Evolutionary conservation across 192 early-diverging fungal genomes (phyloP), one percentile per base, ranked within the genome.

Genomic region (Pilobolus umbonatus): DNA sequence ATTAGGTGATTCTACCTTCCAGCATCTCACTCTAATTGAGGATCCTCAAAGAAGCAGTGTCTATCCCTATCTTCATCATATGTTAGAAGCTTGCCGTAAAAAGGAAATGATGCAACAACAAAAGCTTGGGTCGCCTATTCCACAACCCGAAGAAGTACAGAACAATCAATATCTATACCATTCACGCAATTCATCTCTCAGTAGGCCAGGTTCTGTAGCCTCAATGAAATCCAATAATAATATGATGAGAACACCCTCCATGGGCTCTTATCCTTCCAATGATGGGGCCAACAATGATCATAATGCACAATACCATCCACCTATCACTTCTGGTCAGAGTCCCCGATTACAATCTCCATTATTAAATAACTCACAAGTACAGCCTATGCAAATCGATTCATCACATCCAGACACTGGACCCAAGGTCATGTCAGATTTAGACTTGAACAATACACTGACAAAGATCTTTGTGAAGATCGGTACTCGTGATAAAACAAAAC

Each of bases 401-500:
- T 11, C 25, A 2, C 3, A 10, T 19, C 15, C n/a, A 10, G 5
- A 10, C 9, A 26, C 25, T 22, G 32, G 21, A 24, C 49, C 28
- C 0, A 30, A 11, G 9, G 32, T 15, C 12, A 35, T 82, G 19
- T 38, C 75, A 22, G 81, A 85, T 34, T 66, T 76, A n/a, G 86
- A 92, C 56, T 72, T 87, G 39, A 83, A 90, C 53, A 68, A 68
- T 52, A 60, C 72, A 28, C 55, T 93, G 26, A 83, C 77, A 8
- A 73, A 77, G 29, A 86, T 93, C 47, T 93, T 90, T 62, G 76
- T 68, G 4, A 83, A 87, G 62, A 87, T 93, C 57, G 78, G 81
- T 22, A 77, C 76, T 21, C 69, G 83, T 40, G 83, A 86, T 25
- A 65, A 83, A 36, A 87, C 85, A 0, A 88, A 87, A 60, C 75